Percentiles rank a stretch among this genome's conserved stretches.
Evolutionary conservation across 345 rosid species (phyloP).

Genomic region (Aurinia saxatilis): DNA sequence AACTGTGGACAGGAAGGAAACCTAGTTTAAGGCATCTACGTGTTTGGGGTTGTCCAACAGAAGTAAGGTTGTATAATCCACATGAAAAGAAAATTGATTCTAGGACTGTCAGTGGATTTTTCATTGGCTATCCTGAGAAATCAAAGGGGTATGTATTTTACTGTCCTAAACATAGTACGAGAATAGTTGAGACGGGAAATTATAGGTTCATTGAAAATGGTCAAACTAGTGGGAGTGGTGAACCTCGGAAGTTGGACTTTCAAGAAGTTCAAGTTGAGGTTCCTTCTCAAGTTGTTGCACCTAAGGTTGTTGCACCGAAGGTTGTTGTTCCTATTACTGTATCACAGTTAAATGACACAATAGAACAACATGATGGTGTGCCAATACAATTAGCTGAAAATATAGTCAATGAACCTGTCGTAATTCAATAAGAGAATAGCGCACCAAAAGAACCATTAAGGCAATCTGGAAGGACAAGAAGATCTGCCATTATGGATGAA

Average conservation of each 20-base stretch:
- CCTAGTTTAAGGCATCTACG: too few species aligned
- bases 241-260: not conserved
- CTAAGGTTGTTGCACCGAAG: not conserved
- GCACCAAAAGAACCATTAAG: not conserved
- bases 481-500: not conserved
- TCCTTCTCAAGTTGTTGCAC: not conserved
- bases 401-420: not conserved
- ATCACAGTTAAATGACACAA: not conserved
- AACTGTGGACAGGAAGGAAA: too few species aligned
- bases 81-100: not conserved
- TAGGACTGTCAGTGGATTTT: not conserved
- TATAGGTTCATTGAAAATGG: not conserved
- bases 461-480: not conserved
- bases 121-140: not conserved
- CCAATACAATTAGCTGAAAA: not conserved
- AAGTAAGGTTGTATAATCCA: too few species aligned
- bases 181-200: not conserved
- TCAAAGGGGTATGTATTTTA: not conserved
- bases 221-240: not conserved
- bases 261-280: not conserved
- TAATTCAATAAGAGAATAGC: not conserved
- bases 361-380: not conserved
- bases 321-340: not conserved
- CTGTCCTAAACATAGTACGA: not conserved
- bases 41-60: too few species aligned